Base-by-base conservation (phyloP, 2,329 filamentous ascomycete species). In the Colletotrichum neosansevieriae region DNA sequence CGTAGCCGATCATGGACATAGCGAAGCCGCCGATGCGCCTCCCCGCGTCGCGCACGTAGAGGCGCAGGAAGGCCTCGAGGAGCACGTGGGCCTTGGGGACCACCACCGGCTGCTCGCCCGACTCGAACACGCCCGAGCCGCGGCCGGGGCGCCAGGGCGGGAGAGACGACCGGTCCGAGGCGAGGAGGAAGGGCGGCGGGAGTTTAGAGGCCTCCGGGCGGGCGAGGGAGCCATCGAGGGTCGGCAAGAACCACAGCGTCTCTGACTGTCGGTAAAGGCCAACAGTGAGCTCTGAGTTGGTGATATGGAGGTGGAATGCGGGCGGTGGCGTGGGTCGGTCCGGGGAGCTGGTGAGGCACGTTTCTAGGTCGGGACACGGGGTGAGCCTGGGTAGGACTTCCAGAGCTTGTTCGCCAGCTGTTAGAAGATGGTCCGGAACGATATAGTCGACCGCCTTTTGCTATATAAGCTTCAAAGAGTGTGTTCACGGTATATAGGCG, bases 161-260 rank as follows among this genome's bases (percentile, higher is more conserved):
- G 36, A 74, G 67, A 21, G 64, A 44, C 6, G 58, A 63, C 19
- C 63, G 34, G 56, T 75, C 73, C 5, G 71, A 70, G 10, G 74
- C 74, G 10, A 75, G 72, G 13, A 71, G 19, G 47, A 71, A 74
- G 7, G 21, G 60, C n/a, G 19, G 47, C 24, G 29, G 72, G 66
- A 47, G 73, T 51, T 19, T 70, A 58, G 36, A 34, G 4, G 19
- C 34, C 29, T 42, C 13, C 53, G 10, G 69, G 53, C 36, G 21
- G 50, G 53, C 62, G 6, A 74, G 63, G 6, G 65, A 66, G 29
- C 29, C 47, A 56, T 72, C 70, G 34, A 76, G 29, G 5, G 50
- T 61, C 29, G 74, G 71, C 2, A 75, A 58, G 54, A 75, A 74
- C 72, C 73, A 73, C 0, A 75, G 71, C 6, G 72, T 72, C 13